Percentiles rank a stretch among this genome's conserved stretches.
Evolutionary conservation across 73 alveolate genomes (phyloP).

Genomic region (Uronychia setigera): DNA sequence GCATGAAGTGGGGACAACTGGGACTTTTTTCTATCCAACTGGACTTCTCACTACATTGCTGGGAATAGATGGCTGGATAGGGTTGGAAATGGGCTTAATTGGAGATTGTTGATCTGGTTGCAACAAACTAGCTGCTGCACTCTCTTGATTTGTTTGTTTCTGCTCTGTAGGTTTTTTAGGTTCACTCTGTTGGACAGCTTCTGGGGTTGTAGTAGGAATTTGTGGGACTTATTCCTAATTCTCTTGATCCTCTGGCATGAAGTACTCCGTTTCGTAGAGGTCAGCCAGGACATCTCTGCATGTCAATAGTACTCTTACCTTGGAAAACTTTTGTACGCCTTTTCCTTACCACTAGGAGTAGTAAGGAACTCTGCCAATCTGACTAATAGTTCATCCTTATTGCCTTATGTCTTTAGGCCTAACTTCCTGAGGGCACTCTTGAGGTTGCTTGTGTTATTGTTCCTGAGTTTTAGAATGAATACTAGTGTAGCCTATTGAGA

Average conservation of each 20-base stretch:
- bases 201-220: too few species aligned
- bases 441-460: constrained; percentile 38
- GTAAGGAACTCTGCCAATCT: constrained; percentile 34
- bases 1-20: too few species aligned
- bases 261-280: neutral
- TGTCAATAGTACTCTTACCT: constrained; percentile 20
- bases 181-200: too few species aligned
- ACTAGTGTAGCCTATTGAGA: neutral
- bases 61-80: neutral
- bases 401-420: constrained; percentile 41
- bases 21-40: too few species aligned
- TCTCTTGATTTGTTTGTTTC: neutral
- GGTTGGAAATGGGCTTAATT: neutral
- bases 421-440: constrained; percentile 47
- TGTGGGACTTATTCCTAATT: neutral
- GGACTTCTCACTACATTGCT: too few species aligned
- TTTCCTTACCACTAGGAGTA: constrained; percentile 19
- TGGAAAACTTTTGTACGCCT: constrained; percentile 20
- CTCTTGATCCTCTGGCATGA: neutral
- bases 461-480: constrained; percentile 41
- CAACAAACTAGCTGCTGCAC: neutral
- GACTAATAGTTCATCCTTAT: constrained; percentile 34
- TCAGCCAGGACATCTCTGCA: neutral
- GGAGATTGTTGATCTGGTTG: neutral
- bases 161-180: too few species aligned